Base-by-base conservation (phyloP, 208 protist species). In the Acanthamoeba lenticulata region DNA sequence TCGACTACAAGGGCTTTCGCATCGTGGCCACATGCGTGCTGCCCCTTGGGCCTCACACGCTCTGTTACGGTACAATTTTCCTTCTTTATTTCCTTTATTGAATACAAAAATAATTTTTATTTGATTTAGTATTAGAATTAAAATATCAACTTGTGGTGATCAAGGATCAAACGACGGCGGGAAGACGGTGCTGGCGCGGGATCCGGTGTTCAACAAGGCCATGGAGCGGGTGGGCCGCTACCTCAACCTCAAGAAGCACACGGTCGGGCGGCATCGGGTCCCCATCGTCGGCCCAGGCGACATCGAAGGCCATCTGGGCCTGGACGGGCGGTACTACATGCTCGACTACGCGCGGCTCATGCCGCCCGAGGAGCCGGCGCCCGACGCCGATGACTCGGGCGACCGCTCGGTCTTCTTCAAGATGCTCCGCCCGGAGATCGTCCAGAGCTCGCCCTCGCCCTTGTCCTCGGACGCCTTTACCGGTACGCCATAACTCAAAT, bases 231-330 rank as follows among this genome's bases (percentile, higher is more conserved):
- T 79, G 45, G 89, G 89, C 21, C 38, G 34, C n/a, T 44, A 42
- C 24, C 38, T 93, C 44, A 93, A 93, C 62, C 89, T 93, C 34
- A 93, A 93, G 89, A 72, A 72, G 34, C 89, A 93, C 62, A 83
- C 40, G 29, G 85, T 91, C 32, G 85, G 89, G 15, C 49, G 55
- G 57, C 7, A 92, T 15, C 36, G 38, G 13, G 60, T 77, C 13
- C 57, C 36, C 7, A 32, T 92, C 42, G 40, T 77, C 32, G 88
- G 88, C 3, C 88, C 88, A 4, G 88, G 88, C 40, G 88, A 92
- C 42, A 92, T 92, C 42, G 88, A 92, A 47, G 88, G 88, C 45
- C 81, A 89, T 29, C 47, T 89, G 45, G 81, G 81, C 81, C 57
- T 45, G 11, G 81, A 89, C 49, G 81, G 81, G 17, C 81, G 81